These are phyloP conservation scores for Alternaria angustiovoidea DNA, from an alignment of 2,329 filamentous ascomycete genomes.

Conservation along the genomic window DNA sequence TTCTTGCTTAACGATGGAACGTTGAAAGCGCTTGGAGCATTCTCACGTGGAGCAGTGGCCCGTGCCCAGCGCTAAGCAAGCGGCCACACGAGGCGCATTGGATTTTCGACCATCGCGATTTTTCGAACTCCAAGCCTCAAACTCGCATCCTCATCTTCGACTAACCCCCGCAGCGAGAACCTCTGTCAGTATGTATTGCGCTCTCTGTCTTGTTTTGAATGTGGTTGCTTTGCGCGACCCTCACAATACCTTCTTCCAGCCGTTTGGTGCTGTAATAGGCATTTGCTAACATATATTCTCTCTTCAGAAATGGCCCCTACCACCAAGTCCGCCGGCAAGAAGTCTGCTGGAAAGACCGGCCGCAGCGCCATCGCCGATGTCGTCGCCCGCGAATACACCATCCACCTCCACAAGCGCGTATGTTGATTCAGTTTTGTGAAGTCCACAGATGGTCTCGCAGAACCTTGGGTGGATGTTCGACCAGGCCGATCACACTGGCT, in stretches of 20 bases:
- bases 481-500: conserved; percentile 33
- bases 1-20: not conserved
- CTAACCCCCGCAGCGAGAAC: conserved; percentile 38
- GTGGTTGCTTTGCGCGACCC: not conserved
- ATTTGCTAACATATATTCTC: conserved; percentile 25
- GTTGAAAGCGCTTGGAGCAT: too few relatives aligned
- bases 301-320: conserved; percentile 52
- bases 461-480: conserved; percentile 25
- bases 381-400: conserved; percentile 99
- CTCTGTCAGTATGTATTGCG: conserved; percentile 36
- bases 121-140: conserved; percentile 30
- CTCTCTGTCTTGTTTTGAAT: not conserved
- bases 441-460: conserved; percentile 66
- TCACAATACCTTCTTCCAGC: not conserved
- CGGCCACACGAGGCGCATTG: conserved; percentile 25
- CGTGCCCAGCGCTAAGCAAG: conserved; percentile 27
- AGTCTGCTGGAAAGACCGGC: conserved; percentile 69
- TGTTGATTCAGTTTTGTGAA: conserved; percentile 77
- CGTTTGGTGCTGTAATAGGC: not conserved
- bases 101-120: conserved; percentile 24
- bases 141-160: conserved; percentile 33
- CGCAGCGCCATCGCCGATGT: conserved; percentile 99
- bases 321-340: conserved; percentile 60
- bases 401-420: conserved; percentile 99
- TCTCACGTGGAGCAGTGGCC: conserved; percentile 12